Conservation (phyloP, 2,329 filamentous ascomycete species). For the Pseudopithomyces maydicus region DNA sequence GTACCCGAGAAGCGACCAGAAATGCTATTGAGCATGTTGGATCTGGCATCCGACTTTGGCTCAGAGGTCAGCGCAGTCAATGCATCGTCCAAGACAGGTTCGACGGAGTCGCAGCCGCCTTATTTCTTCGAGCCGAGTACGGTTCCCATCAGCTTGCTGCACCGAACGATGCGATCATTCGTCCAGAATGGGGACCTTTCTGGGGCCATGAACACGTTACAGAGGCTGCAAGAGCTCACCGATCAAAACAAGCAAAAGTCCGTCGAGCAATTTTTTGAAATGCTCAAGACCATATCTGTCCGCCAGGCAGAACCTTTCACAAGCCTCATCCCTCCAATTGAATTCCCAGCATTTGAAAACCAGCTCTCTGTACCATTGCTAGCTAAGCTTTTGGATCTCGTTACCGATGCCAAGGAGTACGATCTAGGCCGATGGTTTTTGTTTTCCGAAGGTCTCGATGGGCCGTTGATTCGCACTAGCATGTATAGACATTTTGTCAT, state of each 20-base stretch:
- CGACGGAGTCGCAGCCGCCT: constrained; percentile 25
- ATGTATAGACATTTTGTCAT: constrained; percentile 55
- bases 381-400: constrained; percentile 57
- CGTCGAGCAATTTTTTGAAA: constrained; percentile 48
- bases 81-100: constrained; percentile 28
- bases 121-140: constrained; percentile 54
- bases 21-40: constrained; percentile 46
- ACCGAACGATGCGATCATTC: constrained; percentile 48
- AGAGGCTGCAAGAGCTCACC: constrained; percentile 46
- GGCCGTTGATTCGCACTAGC: constrained; percentile 54
- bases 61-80: constrained; percentile 46
- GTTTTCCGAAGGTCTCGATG: constrained; percentile 58
- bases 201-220: constrained; percentile 45
- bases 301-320: constrained; percentile 31
- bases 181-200: constrained; percentile 45
- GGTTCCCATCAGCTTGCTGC: constrained; percentile 48
- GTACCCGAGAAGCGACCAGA: constrained; percentile 52
- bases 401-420: constrained; percentile 52
- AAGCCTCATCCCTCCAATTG: constrained; percentile 37
- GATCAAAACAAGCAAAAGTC: constrained; percentile 52
- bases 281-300: constrained; percentile 25
- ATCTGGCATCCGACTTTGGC: constrained; percentile 49
- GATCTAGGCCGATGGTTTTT: constrained; percentile 61
- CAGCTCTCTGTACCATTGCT: constrained; percentile 55
- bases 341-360: constrained; percentile 52